phyloP scores from a whole-genome alignment of 2,329 filamentous ascomycete genomes.

The Diaporthe ilicicola region DNA sequence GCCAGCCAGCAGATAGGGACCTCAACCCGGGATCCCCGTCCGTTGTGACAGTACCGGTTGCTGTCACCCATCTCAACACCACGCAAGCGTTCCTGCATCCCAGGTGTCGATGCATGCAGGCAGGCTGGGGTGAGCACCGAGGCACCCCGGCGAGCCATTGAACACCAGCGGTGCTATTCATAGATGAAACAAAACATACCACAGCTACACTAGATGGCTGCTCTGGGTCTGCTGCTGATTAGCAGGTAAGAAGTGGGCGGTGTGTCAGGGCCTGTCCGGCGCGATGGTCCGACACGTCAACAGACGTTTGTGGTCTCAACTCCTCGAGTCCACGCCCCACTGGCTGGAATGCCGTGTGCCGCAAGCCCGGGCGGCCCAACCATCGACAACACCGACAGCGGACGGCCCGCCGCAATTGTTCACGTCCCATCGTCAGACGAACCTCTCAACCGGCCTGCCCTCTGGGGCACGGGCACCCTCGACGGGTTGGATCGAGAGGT shows the following conservation, averaged over 20 bases:
- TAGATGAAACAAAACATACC: conserved; percentile 9
- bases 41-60: neutral
- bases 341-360: neutral
- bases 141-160: neutral
- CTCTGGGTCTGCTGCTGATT: neutral
- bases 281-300: conserved; percentile 15
- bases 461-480: neutral
- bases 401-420: neutral
- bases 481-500: too few species aligned
- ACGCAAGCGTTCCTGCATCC: neutral
- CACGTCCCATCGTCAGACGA: neutral
- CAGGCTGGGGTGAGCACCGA: neutral
- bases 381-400: neutral
- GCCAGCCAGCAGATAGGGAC: too few species aligned
- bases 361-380: neutral
- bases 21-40: neutral
- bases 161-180: neutral
- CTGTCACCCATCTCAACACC: neutral
- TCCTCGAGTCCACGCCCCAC: neutral
- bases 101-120: neutral
- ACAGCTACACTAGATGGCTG: too few species aligned
- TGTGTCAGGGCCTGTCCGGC: conserved; percentile 3
- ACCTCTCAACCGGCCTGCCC: neutral
- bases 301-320: conserved; percentile 12
- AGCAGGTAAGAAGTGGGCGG: conserved; percentile 5